Percentiles rank a stretch among this genome's conserved stretches.
phyloP scores from a whole-genome alignment of 169 alveolate genomes.

The Neospora caninum region DNA sequence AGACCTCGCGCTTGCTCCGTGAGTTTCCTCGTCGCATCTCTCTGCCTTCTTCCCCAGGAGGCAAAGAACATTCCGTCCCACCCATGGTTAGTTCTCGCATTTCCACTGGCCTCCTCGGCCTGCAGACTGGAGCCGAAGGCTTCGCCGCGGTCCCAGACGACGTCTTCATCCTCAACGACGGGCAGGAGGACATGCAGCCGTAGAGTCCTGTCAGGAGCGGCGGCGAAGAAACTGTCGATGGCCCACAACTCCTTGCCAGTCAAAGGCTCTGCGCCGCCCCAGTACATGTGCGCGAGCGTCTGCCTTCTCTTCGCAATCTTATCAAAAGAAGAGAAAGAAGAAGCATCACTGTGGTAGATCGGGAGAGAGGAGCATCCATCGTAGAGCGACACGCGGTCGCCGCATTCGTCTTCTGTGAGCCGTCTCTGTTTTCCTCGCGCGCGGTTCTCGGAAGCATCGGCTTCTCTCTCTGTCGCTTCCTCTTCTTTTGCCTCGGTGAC shows the following conservation, averaged over 20 bases:
- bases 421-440: background rate
- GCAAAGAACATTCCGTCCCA: background rate
- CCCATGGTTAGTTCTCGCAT: background rate
- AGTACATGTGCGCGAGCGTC: constrained; percentile 24
- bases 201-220: constrained; percentile 29
- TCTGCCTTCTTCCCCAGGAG: background rate
- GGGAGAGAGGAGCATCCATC: constrained; percentile 22
- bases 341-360: no score
- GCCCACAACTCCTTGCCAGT: constrained; percentile 37
- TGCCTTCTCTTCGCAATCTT: background rate
- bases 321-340: background rate
- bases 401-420: background rate
- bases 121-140: no score
- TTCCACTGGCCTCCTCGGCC: background rate
- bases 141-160: background rate
- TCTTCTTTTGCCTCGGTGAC: background rate
- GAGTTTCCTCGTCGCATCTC: background rate
- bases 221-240: constrained; percentile 33
- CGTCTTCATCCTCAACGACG: background rate
- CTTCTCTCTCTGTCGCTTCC: background rate
- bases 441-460: no score
- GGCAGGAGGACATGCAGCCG: constrained; percentile 42
- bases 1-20: background rate
- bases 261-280: constrained; percentile 32
- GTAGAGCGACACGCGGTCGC: background rate